These are phyloP conservation scores for Rhinocladiella mackenziei DNA, from an alignment of 2,329 filamentous ascomycete species.

Conservation along the genomic window DNA sequence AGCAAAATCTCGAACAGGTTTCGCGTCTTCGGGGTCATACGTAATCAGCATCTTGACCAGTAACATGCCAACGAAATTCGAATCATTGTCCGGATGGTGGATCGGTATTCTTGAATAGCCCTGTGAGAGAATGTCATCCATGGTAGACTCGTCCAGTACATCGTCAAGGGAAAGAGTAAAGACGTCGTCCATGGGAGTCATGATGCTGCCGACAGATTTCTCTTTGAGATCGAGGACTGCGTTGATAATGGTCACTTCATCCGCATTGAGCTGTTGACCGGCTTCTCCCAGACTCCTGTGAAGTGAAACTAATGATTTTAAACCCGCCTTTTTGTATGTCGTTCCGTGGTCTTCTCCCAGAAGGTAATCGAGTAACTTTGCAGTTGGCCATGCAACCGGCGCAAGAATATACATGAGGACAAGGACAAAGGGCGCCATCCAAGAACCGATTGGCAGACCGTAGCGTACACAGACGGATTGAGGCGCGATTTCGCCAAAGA, in stretches of 20 bases:
- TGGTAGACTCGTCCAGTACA: slow-evolving; percentile 84
- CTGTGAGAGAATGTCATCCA: slow-evolving; percentile 87
- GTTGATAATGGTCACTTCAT: slow-evolving; percentile 98
- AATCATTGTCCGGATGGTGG: slow-evolving; percentile 74
- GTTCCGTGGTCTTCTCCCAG: slow-evolving; percentile 94
- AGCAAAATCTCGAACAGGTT: slow-evolving; percentile 82
- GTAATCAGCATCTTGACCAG: slow-evolving; percentile 98
- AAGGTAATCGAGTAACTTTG: slow-evolving; percentile 88
- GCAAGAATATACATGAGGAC: slow-evolving; percentile 87
- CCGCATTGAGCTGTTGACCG: slow-evolving; percentile 83
- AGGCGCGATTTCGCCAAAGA: slow-evolving; percentile 94
- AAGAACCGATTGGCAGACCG: slow-evolving; percentile 89
- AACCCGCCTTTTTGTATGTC: slow-evolving; percentile 93
- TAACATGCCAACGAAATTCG: slow-evolving; percentile 95
- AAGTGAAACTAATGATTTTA: slow-evolving; percentile 93
- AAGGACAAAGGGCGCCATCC: slow-evolving; percentile 84
- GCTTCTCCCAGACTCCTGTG: slow-evolving; percentile 87
- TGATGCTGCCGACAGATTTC: slow-evolving; percentile 89
- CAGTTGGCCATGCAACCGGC: slow-evolving; percentile 88
- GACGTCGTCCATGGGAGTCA: slow-evolving; percentile 98
- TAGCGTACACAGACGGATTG: slow-evolving; percentile 96
- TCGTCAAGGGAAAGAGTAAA: slow-evolving; percentile 97
- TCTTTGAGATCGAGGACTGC: slow-evolving; percentile 94
- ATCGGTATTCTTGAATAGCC: slow-evolving; percentile 97
- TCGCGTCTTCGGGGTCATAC: slow-evolving; percentile 91